Evolutionary conservation across 768 basidiomycete genomes (phyloP).

Genomic region (Termitomyces sp.): DNA sequence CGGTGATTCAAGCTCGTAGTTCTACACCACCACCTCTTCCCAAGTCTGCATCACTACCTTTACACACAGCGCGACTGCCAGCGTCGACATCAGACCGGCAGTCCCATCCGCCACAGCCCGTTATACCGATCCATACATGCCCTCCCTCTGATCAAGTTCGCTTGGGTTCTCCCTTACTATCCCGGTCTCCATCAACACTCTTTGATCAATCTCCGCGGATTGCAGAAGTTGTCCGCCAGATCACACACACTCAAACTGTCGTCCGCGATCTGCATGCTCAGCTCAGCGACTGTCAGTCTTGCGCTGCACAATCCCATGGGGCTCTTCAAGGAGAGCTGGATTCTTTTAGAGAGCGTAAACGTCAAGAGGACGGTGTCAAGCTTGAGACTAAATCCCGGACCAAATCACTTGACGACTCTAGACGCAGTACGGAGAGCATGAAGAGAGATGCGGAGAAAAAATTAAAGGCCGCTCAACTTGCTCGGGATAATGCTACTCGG

Average conservation of each 20-base stretch:
- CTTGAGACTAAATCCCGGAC: slow-evolving; percentile 79
- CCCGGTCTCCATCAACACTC: slow-evolving; percentile 37
- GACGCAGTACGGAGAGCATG: slow-evolving; percentile 74
- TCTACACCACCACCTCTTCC: slow-evolving; percentile 82
- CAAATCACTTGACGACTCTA: slow-evolving; percentile 83
- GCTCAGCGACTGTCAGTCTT: slow-evolving; percentile 55
- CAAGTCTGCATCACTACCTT: slow-evolving; percentile 74
- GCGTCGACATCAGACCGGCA: slow-evolving; percentile 28
- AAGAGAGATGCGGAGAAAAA: slow-evolving; percentile 89
- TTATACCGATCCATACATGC: slow-evolving; percentile 23
- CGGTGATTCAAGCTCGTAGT: slow-evolving; percentile 44
- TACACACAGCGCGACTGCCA: slow-evolving; percentile 57
- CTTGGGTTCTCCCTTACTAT: slow-evolving; percentile 26
- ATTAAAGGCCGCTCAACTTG: slow-evolving; percentile 62
- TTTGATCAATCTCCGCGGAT: slow-evolving; percentile 69
- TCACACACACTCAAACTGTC: slow-evolving; percentile 55
- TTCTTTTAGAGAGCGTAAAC: slow-evolving; percentile 67
- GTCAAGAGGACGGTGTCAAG: slow-evolving; percentile 77
- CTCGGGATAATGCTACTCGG: slow-evolving; percentile 58
- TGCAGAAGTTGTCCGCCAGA: slow-evolving; percentile 73
- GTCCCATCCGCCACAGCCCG: slow-evolving; percentile 22
- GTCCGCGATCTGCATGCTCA: slow-evolving; percentile 70
- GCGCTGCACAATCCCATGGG: slow-evolving; percentile 56
- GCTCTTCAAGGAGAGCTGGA: slow-evolving; percentile 73
- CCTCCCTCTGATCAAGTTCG: slow-evolving; percentile 25